Evolutionary conservation across 257 asterid species (phyloP), one percentile per base, ranked within the genome.

Genomic region (Przewalskia tangutica): DNA sequence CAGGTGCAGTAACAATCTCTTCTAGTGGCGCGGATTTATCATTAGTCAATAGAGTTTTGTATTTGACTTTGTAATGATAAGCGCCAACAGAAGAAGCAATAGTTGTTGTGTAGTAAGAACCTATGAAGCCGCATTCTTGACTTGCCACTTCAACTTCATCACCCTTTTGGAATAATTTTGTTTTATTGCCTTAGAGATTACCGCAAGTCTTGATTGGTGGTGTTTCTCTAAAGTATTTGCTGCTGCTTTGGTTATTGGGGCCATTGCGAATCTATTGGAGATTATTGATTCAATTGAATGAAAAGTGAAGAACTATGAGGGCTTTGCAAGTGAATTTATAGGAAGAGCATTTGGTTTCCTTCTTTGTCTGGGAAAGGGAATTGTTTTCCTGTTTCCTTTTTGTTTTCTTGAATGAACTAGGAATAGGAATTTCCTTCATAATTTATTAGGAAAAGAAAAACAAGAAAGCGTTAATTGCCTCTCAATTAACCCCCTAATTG

Each of bases 91-190:
- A 17, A 17, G 40, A n/a, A 48, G 68, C 3, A 58, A 83, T 32
- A 14, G 63, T 79, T 70, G 83, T 77, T 11, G 11, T 51, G 16
- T 54, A 83, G 48, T 83, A 83, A 7, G 86, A 79, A 0, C 86
- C 83, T 7, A 79, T 7, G 50, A 78, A 68, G 8, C 83, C 83
- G 66, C 79, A 79, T 79, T 67, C 67, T 2, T 68, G 63, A 50
- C 36, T 54, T 62, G 73, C 36, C 12, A 79, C 60, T 59, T 83
- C 86, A 10, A 83, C 81, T 46, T 38, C 27, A 34, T 83, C 81
- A 2, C 73, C 83, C 23, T 65, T 65, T 1, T 13, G 46, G 6
- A 65, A 65, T 36, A 7, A 4, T 13, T 34, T 34, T 34, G 12
- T 65, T 36, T 65, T 34, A 65, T 17, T 1, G 2, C 3, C 23